A percentile compares a stretch with the other conserved stretches of the same genome.
phyloP scores from a whole-genome alignment of 768 basidiomycete species.

The Austroboletus eburneus region DNA sequence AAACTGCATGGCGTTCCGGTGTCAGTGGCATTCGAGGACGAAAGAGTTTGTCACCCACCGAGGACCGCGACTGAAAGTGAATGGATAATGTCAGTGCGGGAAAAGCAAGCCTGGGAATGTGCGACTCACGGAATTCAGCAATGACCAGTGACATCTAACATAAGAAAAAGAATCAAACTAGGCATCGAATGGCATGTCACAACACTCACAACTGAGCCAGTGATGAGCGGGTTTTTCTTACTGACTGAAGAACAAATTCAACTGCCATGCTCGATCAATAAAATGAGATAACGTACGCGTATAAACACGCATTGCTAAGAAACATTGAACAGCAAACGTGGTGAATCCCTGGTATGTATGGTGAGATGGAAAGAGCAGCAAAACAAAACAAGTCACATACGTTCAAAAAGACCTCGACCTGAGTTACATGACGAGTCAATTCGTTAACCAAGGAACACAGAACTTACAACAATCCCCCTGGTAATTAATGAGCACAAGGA shows the following conservation, averaged over 20 bases:
- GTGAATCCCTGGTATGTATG: slow-evolving; percentile 36
- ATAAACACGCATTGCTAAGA: slow-evolving; percentile 52
- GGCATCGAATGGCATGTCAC: background rate
- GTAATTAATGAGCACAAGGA: background rate
- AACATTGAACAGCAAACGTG: slow-evolving; percentile 55
- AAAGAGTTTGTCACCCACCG: slow-evolving; percentile 24
- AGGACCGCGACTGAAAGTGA: slow-evolving; percentile 27
- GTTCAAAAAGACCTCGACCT: slow-evolving; percentile 55
- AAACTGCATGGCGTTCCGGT: slow-evolving; percentile 27
- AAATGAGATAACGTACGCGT: slow-evolving; percentile 34
- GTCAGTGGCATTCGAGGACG: slow-evolving; percentile 5
- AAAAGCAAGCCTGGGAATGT: too few relatives aligned
- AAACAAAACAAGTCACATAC: slow-evolving; percentile 17
- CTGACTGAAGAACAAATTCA: slow-evolving; percentile 38
- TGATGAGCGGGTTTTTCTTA: slow-evolving; percentile 44
- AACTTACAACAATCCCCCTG: slow-evolving; percentile 28
- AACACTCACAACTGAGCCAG: slow-evolving; percentile 31
- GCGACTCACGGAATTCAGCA: slow-evolving; percentile 38
- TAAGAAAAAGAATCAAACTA: background rate
- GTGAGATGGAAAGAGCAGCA: background rate
- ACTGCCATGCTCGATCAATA: background rate
- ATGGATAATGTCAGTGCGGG: slow-evolving; percentile 7
- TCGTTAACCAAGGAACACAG: background rate
- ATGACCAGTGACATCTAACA: slow-evolving; percentile 32
- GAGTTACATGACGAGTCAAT: slow-evolving; percentile 1